Conservation (phyloP, 2,329 filamentous ascomycete species). For the Stagonosporopsis chrysanthemi region DNA sequence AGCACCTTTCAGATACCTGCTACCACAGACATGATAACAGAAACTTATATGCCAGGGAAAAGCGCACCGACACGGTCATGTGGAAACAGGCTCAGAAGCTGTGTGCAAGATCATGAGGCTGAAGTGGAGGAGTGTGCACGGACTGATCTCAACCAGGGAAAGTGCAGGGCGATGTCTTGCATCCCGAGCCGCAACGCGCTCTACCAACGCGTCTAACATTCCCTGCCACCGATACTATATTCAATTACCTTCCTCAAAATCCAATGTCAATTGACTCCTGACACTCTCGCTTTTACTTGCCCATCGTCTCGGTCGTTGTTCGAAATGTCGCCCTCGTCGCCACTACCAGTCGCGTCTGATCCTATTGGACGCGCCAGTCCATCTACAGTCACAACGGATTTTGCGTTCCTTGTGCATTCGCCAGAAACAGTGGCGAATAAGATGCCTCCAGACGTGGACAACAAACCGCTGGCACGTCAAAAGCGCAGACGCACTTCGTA, state of each 20-base stretch:
- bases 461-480: conserved; percentile 66
- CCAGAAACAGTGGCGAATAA: conserved; percentile 64
- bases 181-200: conserved; percentile 18
- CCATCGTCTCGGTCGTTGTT: conserved; percentile 5
- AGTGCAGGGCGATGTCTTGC: conserved; percentile 19
- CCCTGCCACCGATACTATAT: conserved; percentile 38
- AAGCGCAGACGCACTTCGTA: conserved; percentile 70
- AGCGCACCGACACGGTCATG: background rate
- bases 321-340: conserved; percentile 35
- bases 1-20: background rate
- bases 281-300: conserved; percentile 12
- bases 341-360: conserved; percentile 36
- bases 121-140: conserved; percentile 1
- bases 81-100: background rate
- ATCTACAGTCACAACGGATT: conserved; percentile 35
- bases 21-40: no score
- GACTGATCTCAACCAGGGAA: conserved; percentile 17
- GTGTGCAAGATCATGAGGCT: conserved; percentile 9
- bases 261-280: conserved; percentile 22
- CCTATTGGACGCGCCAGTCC: conserved; percentile 40
- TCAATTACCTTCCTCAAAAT: conserved; percentile 24
- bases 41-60: background rate
- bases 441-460: conserved; percentile 64
- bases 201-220: conserved; percentile 29
- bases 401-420: conserved; percentile 68